phyloP scores from a whole-genome alignment of 2,329 filamentous ascomycete genomes.

The Myriosclerotinia curreyana region DNA sequence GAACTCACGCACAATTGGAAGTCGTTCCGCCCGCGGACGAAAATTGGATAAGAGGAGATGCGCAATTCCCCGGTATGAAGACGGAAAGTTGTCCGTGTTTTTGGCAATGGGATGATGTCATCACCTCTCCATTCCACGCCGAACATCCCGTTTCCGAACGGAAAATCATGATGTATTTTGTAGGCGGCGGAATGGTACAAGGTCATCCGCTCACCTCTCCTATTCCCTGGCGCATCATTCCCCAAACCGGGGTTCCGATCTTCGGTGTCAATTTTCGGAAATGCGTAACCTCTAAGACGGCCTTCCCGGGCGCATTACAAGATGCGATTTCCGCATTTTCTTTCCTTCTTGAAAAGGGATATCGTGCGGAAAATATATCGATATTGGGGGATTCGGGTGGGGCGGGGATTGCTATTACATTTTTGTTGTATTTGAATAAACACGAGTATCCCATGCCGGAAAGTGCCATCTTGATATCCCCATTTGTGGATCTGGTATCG shows the following conservation, averaged over 20 bases:
- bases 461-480: slow-evolving; percentile 2
- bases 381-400: slow-evolving; percentile 2
- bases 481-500: neutral
- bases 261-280: slow-evolving; percentile 2
- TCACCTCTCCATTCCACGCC: neutral
- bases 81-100: neutral
- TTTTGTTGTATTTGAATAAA: neutral
- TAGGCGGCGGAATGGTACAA: neutral
- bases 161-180: neutral
- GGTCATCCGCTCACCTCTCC: neutral
- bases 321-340: neutral
- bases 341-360: neutral
- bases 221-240: neutral
- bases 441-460: neutral
- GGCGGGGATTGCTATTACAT: neutral
- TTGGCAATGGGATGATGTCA: neutral
- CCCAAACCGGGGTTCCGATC: neutral
- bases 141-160: neutral
- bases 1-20: neutral
- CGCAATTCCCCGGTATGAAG: neutral
- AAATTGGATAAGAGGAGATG: neutral
- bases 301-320: neutral
- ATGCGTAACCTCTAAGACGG: neutral
- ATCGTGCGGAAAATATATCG: neutral
- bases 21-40: neutral